Percentiles rank a stretch among this genome's conserved stretches.
Evolutionary conservation across 495 filamentous ascomycete species (phyloP).

Genomic region (Penicillium soppii): DNA sequence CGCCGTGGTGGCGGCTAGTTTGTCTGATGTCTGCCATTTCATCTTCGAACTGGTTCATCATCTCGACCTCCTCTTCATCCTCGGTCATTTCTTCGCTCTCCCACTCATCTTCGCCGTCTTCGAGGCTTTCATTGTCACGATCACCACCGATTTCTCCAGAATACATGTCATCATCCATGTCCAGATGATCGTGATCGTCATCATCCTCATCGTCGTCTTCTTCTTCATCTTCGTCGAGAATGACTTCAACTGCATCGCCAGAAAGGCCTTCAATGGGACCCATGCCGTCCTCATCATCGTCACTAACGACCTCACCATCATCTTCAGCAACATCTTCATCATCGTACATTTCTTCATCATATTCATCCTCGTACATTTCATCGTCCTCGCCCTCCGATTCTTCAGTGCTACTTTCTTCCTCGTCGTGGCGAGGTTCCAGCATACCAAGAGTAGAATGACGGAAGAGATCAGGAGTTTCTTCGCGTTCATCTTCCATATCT

Average conservation of each 20-base stretch:
- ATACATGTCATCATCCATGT: constrained; percentile 52
- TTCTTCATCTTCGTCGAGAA: constrained; percentile 72
- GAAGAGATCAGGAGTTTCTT: constrained; percentile 96
- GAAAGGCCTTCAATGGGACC: constrained; percentile 82
- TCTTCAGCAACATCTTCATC: constrained; percentile 72
- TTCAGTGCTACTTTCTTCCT: constrained; percentile 67
- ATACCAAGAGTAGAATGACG: constrained; percentile 94
- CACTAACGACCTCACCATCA: constrained; percentile 84
- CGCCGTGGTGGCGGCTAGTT: constrained; percentile 59
- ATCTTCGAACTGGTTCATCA: constrained; percentile 49
- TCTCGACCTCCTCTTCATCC: constrained; percentile 55
- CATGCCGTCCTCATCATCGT: constrained; percentile 85
- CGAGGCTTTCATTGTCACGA: constrained; percentile 63
- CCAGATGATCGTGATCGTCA: constrained; percentile 62
- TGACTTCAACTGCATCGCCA: constrained; percentile 81
- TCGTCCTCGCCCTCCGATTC: constrained; percentile 72
- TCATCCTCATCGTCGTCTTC: constrained; percentile 64
- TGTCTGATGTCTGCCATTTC: constrained; percentile 64
- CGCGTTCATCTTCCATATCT: constrained; percentile 81
- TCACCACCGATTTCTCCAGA: constrained; percentile 58
- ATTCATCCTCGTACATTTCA: constrained; percentile 83
- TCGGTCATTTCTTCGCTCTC: constrained; percentile 58
- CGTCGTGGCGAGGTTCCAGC: constrained; percentile 79
- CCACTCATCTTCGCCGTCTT: constrained; percentile 58
- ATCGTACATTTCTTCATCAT: constrained; percentile 87